Percentiles rank a stretch among this genome's conserved stretches.
These are phyloP conservation scores for Seiridium unicorne DNA, from an alignment of 2,329 filamentous ascomycete genomes.

Conservation along the genomic window DNA sequence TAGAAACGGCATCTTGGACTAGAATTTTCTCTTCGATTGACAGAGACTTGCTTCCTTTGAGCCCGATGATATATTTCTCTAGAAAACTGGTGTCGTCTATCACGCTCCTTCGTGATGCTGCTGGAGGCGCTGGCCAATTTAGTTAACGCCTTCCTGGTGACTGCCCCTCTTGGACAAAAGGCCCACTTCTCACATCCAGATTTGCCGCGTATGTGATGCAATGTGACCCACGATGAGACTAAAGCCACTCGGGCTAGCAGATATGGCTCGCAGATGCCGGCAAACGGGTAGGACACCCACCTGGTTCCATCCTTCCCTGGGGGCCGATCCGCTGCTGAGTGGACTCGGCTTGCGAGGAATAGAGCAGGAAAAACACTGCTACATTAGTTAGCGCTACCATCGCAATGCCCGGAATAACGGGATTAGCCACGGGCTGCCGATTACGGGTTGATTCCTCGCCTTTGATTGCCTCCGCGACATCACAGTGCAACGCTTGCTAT, in stretches of 20 bases:
- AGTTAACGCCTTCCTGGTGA: too few species aligned
- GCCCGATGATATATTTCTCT: too few species aligned
- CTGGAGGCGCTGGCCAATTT: too few species aligned
- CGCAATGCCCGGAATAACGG: neutral
- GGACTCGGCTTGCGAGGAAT: neutral
- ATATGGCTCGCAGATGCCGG: neutral
- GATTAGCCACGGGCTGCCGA: neutral
- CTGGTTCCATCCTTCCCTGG: neutral
- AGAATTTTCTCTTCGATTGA: neutral
- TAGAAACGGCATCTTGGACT: neutral
- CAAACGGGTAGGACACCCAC: neutral
- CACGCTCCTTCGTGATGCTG: too few species aligned
- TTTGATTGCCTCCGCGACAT: neutral
- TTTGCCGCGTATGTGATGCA: neutral
- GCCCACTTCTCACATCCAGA: too few species aligned
- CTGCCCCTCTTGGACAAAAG: too few species aligned
- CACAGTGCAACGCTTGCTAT: too few species aligned
- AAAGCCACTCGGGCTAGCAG: neutral
- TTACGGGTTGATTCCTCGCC: neutral
- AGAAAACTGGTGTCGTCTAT: too few species aligned
- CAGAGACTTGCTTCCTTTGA: too few species aligned
- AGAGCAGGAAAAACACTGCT: neutral
- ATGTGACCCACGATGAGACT: neutral
- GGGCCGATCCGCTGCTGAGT: neutral
- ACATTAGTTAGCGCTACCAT: neutral